Evolutionary conservation across 306 rosid genomes (phyloP), one percentile per base, ranked within the genome.

Genomic region (Prunus fruticosa): DNA sequence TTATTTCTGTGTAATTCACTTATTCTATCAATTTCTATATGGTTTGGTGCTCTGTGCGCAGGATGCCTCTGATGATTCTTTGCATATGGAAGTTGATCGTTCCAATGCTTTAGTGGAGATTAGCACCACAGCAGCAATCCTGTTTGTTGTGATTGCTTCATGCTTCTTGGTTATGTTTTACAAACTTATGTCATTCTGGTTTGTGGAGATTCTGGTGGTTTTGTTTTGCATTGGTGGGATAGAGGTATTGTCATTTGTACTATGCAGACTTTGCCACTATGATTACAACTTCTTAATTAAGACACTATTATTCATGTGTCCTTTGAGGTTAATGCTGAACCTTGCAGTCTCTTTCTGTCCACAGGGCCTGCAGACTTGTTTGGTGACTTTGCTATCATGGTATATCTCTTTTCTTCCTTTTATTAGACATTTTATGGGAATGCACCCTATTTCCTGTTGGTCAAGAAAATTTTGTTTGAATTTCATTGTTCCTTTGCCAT

Each of bases 351-450:
- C 60, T 74, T 64, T 84, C 43, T 75, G 60, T 67, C 80, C 79
- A 56, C 93, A 96, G 99, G 99, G 99, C 72, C 87, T 96, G 78
- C 99, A 96, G 90, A 96, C 99, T 75, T 96, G 99, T 86, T 87
- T 93, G 89, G 97, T 89, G 85, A 87, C 97, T 80, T 78, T 93
- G 73, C 75, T 96, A 30, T 91, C 97, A 72, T 89, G 99, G 99
- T 96, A 88, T 67, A 69, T 82, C 66, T 80, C 54, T 51, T 20
- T 54, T 53, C 34, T 50, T 22, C 19, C 71, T 66, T 11, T 27
- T 60, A 19, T 30, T 57, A 22, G 34, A 8, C 0, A 34, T 54
- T 62, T 64, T 10, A 32, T 15, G 69, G 69, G n/a, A 62, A 62
- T 62, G 43, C 38, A 28, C 15, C 67, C 19, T 62, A 15, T 62